phyloP scores from a whole-genome alignment of 1,139 yeast genomes.

The Hyphopichia khmerensis region DNA sequence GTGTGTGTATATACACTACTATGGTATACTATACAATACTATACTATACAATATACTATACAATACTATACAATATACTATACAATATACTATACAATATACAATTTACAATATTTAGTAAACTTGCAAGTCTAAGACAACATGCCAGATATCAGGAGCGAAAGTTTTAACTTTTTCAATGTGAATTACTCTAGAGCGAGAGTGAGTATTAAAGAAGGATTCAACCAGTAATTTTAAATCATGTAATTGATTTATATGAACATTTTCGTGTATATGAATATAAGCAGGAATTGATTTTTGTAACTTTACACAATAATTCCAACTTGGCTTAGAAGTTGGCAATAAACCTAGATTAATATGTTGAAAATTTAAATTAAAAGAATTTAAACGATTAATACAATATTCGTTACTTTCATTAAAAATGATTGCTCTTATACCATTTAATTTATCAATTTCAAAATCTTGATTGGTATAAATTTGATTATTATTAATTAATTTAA shows the following conservation, averaged over 20 bases:
- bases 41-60: too few species aligned
- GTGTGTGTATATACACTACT: too few species aligned
- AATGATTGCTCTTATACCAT: slow-evolving; percentile 31
- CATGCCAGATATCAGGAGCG: slow-evolving; percentile 86
- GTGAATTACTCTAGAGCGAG: slow-evolving; percentile 21
- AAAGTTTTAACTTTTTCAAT: slow-evolving; percentile 72
- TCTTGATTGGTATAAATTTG: slow-evolving; percentile 26
- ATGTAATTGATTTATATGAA: too few species aligned
- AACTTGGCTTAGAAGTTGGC: slow-evolving; percentile 65
- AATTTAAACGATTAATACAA: slow-evolving; percentile 42
- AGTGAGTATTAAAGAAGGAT: neutral
- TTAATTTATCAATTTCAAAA: slow-evolving; percentile 6
- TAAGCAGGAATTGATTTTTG: neutral
- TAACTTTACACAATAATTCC: slow-evolving; percentile 31
- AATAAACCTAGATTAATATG: slow-evolving; percentile 79
- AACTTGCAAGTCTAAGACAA: slow-evolving; percentile 53
- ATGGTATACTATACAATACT: too few species aligned
- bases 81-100: too few species aligned
- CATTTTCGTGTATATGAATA: slow-evolving; percentile 79
- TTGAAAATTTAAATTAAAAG: slow-evolving; percentile 26
- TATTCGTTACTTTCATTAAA: slow-evolving; percentile 64
- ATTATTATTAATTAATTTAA: slow-evolving; percentile 26
- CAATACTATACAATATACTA: too few species aligned
- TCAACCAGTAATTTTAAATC: too few species aligned
- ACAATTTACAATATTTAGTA: neutral